These are phyloP conservation scores for Halophytophthora batemanensis DNA, from an alignment of 352 stramenopile genomes.

Conservation along the genomic window DNA sequence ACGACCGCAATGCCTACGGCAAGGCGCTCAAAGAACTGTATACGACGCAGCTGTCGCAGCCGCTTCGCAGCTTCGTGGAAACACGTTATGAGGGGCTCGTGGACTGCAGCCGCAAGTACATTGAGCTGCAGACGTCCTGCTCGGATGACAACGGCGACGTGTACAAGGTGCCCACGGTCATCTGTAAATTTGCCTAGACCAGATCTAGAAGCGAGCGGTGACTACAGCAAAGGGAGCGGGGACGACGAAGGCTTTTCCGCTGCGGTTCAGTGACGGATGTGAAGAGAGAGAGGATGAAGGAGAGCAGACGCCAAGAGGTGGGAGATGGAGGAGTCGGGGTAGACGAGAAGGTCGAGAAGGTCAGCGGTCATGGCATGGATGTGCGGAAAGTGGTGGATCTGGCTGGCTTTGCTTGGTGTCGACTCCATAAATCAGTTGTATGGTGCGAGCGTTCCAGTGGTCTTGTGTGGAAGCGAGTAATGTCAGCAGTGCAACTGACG, in stretches of 20 bases:
- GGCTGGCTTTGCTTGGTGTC: not conserved
- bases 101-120: slow-evolving; percentile 80
- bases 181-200: slow-evolving; percentile 77
- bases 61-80: slow-evolving; percentile 67
- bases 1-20: slow-evolving; percentile 78
- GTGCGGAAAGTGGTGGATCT: not conserved
- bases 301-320: no score
- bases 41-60: slow-evolving; percentile 46
- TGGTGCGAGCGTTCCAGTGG: no score
- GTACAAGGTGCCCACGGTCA: slow-evolving; percentile 83
- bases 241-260: no score
- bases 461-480: no score
- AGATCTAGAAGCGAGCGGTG: not conserved
- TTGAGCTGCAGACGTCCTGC: slow-evolving; percentile 81
- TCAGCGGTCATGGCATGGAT: no score
- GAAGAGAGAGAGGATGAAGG: no score
- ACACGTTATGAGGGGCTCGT: slow-evolving; percentile 79
- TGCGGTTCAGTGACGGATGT: no score
- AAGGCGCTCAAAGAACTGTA: slow-evolving; percentile 77
- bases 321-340: no score
- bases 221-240: no score
- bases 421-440: no score
- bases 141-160: slow-evolving; percentile 79
- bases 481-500: no score
- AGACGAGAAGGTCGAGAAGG: no score